Evolutionary conservation across 2,329 filamentous ascomycete species (phyloP), one percentile per base, ranked within the genome.

Genomic region (Neobulgaria alba): DNA sequence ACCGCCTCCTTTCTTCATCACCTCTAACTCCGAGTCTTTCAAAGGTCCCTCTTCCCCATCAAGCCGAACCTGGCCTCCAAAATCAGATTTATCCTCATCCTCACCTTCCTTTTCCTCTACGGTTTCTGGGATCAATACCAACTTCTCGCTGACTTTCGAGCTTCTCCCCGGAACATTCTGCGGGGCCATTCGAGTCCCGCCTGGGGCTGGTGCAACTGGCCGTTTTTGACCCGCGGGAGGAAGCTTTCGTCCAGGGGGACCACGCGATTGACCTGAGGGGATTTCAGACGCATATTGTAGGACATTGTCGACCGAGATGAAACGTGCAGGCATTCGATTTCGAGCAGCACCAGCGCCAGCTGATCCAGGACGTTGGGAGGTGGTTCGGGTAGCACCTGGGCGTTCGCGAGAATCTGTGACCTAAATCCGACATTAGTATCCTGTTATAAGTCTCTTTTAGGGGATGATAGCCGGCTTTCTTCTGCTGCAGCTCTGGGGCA

Each of bases 221-320:
- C 60, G 71, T 56, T 54, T 75, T 62, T 59, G 67, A 51, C 52
- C 61, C 57, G 61, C 66, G 60, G 57, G 68, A 57, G 61, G 56
- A 12, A 73, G 69, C 40, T 37, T 63, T 19, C 68, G 63, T 20
- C 69, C 67, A 34, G 4, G 81, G 1, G 85, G 82, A 0, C 77
- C 72, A 29, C 92, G 80, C 41, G 87, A 85, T 62, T 95, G 90
- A 56, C 88, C 89, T 0, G 92, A 96, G 1, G 92, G 92, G 30
- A 98, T 92, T 58, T 95, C 89, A 36, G 87, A 92, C 45, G 88
- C 83, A 67, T 94, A 86, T 61, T 94, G 88, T 4, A 98, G 78
- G 50, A 96, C 85, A 60, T 90, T 94, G 66, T 98, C 92, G 62
- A 98, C 90, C 1, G 79, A 81, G 59, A 96, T 86, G 62, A 85